Evolutionary conservation across 345 rosid genomes (phyloP), one percentile per base, ranked within the genome.

Genomic region (Viola odorata): DNA sequence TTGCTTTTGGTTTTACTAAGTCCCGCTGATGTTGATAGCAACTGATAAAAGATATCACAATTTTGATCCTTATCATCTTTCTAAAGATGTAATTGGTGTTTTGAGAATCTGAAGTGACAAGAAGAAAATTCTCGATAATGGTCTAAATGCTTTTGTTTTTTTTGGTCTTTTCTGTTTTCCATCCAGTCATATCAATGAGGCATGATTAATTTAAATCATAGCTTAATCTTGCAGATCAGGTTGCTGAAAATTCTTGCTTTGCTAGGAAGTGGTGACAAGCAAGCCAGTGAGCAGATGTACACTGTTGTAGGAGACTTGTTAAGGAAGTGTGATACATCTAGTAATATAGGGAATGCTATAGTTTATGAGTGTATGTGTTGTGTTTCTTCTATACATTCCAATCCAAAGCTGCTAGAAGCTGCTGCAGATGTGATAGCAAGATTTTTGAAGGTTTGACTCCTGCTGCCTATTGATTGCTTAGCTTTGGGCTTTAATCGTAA

Each of bases 211-310:
- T 50, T 36, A 15, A 58, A 17, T n/a, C 41, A 17, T 60, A 48
- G 66, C 61, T 50, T 53, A 23, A 66, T 50, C 58, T 38, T 68
- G 78, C 95, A 90, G 97, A 90, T 94, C 76, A 90, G 81, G 68
- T 78, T 94, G 83, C 74, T 94, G 74, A 94, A 94, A 81, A 88
- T 94, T 75, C 69, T 94, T 76, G 90, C 96, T 5, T 71, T 94
- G 79, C 75, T 94, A 64, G 97, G 99, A 72, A 86, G 88, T 77
- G 95, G 99, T 67, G 99, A 94, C 76, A 94, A 86, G 84, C 89
- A 76, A 72, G 92, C 97, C 0, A 90, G 99, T 72, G 99, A 86
- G 73, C 85, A 70, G 37, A 94, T 88, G 97, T 94, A 85, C 59
- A 88, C 96, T 62, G 96, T 94, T 58, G 75, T 94, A 23, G 96